A percentile compares a stretch with the other conserved stretches of the same genome.
Conservation (phyloP, 192 early-diverging fungal genomes). For the Fimicolochytrium jonesii region DNA sequence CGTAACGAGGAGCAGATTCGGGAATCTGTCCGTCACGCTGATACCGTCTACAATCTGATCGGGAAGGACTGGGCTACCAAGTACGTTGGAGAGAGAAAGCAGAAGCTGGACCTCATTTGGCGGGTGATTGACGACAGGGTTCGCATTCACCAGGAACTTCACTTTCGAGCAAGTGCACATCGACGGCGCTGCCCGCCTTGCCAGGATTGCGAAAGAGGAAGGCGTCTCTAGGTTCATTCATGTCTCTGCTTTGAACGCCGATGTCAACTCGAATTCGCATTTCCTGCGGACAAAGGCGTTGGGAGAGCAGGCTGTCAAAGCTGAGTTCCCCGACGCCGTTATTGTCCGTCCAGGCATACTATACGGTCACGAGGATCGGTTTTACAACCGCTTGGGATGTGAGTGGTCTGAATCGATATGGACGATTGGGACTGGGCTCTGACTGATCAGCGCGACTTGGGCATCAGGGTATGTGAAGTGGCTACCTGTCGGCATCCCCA, state of each 20-base stretch:
- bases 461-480: conserved; percentile 36
- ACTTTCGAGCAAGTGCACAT: conserved; percentile 79
- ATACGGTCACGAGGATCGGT: conserved; percentile 89
- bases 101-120: not conserved
- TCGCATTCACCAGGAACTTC: conserved; percentile 66
- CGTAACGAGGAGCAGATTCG: conserved; percentile 79
- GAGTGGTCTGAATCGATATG: conserved; percentile 28
- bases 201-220: conserved; percentile 69
- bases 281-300: conserved; percentile 86
- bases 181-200: conserved; percentile 75
- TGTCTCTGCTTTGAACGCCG: conserved; percentile 81
- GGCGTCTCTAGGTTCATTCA: conserved; percentile 86
- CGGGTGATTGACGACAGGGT: not conserved
- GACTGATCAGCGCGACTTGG: too few relatives aligned
- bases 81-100: conserved; percentile 37
- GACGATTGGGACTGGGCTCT: conserved; percentile 29
- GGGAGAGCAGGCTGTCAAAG: conserved; percentile 85
- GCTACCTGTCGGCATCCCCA: conserved; percentile 44
- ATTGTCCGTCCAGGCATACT: conserved; percentile 88
- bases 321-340: conserved; percentile 86
- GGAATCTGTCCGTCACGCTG: conserved; percentile 85
- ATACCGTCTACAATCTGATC: conserved; percentile 93
- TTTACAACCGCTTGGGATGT: conserved; percentile 86
- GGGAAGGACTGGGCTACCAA: conserved; percentile 89
- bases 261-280: conserved; percentile 65